These are phyloP conservation scores for Ophiostoma piceae DNA, from an alignment of 2,329 filamentous ascomycete species.

Conservation along the genomic window DNA sequence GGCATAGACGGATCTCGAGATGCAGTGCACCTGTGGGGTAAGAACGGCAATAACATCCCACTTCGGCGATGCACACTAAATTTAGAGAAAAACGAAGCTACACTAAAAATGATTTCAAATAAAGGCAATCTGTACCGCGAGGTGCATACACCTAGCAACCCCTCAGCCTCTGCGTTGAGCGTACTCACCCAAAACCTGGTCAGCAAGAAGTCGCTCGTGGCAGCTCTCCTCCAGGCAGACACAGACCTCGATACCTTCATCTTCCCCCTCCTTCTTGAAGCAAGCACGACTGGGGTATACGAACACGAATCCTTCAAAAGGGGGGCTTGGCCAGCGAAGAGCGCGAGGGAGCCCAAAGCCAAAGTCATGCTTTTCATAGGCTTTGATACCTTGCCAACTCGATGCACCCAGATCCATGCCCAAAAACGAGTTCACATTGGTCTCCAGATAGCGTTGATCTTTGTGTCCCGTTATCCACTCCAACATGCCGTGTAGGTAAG, in stretches of 20 bases:
- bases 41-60: not conserved
- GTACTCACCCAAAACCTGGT: not conserved
- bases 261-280: not conserved
- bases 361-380: constrained; percentile 1
- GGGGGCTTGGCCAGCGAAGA: not conserved
- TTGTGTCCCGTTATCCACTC: not conserved
- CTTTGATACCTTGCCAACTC: not conserved
- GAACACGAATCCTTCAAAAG: not conserved
- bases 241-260: not conserved
- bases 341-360: not conserved
- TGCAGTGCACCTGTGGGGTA: not conserved
- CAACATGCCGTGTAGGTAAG: not conserved
- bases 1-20: no score
- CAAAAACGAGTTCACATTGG: not conserved
- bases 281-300: not conserved
- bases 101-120: no score
- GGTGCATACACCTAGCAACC: not conserved
- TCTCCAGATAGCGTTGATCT: not conserved
- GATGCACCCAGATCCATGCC: not conserved
- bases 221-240: not conserved
- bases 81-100: not conserved
- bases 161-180: not conserved
- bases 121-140: no score
- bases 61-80: not conserved
- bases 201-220: not conserved